Conservation (phyloP, 129 eudicot species). For the Dittrichia graveolens region DNA sequence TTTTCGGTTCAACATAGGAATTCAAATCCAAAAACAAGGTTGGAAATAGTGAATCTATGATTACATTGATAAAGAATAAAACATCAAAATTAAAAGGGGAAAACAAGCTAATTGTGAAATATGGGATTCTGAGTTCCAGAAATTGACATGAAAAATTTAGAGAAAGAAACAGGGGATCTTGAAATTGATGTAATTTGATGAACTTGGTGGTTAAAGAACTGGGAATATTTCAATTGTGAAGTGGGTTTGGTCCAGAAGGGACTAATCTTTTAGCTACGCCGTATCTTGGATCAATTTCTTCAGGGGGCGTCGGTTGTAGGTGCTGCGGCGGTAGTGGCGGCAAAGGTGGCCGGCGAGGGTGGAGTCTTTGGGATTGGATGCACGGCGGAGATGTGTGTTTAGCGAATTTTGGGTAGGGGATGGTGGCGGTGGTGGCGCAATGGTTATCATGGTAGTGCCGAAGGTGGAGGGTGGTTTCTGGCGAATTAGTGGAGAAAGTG, state of each 20-base stretch:
- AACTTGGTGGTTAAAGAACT: slow-evolving; percentile 8
- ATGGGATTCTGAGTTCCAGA: slow-evolving; percentile 25
- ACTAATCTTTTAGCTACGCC: slow-evolving; percentile 86
- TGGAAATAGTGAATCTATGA: slow-evolving; percentile 55
- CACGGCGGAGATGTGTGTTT: slow-evolving; percentile 33
- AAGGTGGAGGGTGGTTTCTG: slow-evolving; percentile 12
- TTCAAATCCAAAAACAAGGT: slow-evolving; percentile 62
- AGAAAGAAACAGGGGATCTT: slow-evolving; percentile 18
- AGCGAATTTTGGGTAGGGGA: slow-evolving; percentile 22
- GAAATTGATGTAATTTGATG: not conserved
- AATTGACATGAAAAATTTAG: slow-evolving; percentile 11
- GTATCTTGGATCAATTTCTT: slow-evolving; percentile 78
- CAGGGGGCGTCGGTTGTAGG: slow-evolving; percentile 37
- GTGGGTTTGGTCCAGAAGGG: slow-evolving; percentile 97
- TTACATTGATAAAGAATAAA: not conserved
- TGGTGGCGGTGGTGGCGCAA: slow-evolving; percentile 40
- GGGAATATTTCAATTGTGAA: slow-evolving; percentile 57
- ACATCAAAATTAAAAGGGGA: slow-evolving; percentile 11
- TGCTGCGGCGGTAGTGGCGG: slow-evolving; percentile 34
- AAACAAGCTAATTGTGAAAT: slow-evolving; percentile 13
- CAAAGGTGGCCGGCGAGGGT: slow-evolving; percentile 39
- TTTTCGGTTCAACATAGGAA: slow-evolving; percentile 8
- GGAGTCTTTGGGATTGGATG: slow-evolving; percentile 39
- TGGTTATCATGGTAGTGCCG: slow-evolving; percentile 27
- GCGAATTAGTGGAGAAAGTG: slow-evolving; percentile 28